Conservation (phyloP, 768 basidiomycete species). For the Leccinum broughii region DNA sequence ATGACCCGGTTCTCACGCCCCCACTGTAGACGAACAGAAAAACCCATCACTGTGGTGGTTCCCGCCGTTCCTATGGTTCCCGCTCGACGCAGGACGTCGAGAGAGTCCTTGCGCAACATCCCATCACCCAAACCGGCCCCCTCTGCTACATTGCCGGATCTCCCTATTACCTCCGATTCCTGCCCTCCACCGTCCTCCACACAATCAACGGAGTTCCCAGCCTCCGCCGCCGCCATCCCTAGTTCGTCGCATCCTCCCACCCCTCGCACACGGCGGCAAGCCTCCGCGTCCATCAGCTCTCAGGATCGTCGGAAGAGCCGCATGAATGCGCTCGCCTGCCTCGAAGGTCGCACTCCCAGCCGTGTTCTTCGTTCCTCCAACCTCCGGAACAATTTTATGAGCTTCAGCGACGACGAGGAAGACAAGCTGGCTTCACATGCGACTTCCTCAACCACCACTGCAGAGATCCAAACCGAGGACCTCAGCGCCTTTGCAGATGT, state of each 20-base stretch:
- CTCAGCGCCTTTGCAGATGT: constrained; percentile 28
- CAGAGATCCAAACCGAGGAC: constrained; percentile 23
- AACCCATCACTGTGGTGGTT: constrained; percentile 22
- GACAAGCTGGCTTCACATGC: constrained; percentile 30
- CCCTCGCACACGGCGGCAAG: constrained; percentile 16
- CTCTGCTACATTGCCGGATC: constrained; percentile 49
- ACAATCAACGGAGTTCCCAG: constrained; percentile 10
- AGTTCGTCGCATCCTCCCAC: constrained; percentile 17
- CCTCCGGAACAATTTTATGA: constrained; percentile 57
- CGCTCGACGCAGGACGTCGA: constrained; percentile 35
- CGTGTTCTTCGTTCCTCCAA: constrained; percentile 19
- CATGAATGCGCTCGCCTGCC: constrained; percentile 59
- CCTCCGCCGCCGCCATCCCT: constrained; percentile 18
- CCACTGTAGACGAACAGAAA: constrained; percentile 25
- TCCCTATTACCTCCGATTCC: constrained; percentile 29
- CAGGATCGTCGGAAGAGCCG: constrained; percentile 49
- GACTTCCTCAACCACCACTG: constrained; percentile 7
- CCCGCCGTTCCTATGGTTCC: constrained; percentile 8
- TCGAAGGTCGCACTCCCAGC: constrained; percentile 50
- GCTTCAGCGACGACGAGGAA: constrained; percentile 65
- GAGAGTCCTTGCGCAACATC: constrained; percentile 46
- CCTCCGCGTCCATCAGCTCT: constrained; percentile 45
- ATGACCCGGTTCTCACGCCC: not conserved
- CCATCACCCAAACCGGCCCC: constrained; percentile 65
- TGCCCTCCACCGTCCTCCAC: not conserved